Evolutionary conservation across 495 filamentous ascomycete genomes (phyloP).

Genomic region (Tuber borchii): DNA sequence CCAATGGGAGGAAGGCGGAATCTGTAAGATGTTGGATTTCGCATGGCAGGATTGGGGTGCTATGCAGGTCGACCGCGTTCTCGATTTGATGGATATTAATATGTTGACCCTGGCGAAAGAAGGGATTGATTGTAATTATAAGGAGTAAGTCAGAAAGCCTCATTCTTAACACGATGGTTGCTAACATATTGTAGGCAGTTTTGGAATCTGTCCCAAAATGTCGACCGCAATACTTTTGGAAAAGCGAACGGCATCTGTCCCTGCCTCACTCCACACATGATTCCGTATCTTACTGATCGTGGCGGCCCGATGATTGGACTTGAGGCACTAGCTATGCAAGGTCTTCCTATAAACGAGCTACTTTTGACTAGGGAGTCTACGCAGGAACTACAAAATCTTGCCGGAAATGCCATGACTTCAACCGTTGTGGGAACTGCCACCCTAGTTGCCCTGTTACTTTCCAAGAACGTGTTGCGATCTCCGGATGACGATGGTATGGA

Average conservation of each 20-base stretch:
- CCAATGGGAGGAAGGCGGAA: slow-evolving; percentile 51
- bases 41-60: slow-evolving; percentile 50
- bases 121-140: slow-evolving; percentile 57
- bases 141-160: slow-evolving; percentile 49
- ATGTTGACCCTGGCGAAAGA: slow-evolving; percentile 48
- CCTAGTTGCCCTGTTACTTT: slow-evolving; percentile 49
- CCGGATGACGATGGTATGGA: slow-evolving; percentile 36
- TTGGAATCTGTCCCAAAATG: slow-evolving; percentile 70
- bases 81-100: slow-evolving; percentile 62
- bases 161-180: slow-evolving; percentile 1
- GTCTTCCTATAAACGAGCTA: slow-evolving; percentile 59
- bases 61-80: slow-evolving; percentile 52
- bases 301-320: slow-evolving; percentile 59
- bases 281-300: slow-evolving; percentile 57
- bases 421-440: slow-evolving; percentile 64
- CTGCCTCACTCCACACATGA: slow-evolving; percentile 66
- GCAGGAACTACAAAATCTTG: slow-evolving; percentile 61
- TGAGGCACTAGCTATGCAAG: slow-evolving; percentile 65
- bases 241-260: slow-evolving; percentile 54
- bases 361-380: slow-evolving; percentile 59
- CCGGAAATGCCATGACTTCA: slow-evolving; percentile 78
- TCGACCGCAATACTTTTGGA: slow-evolving; percentile 54
- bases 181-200: slow-evolving; percentile 45
- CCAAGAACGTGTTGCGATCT: slow-evolving; percentile 20
- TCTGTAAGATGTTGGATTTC: slow-evolving; percentile 52